Percentiles rank a stretch among this genome's conserved stretches.
These are phyloP conservation scores for Pyricularia sp. DNA, from an alignment of 2,329 filamentous ascomycete species.

Conservation along the genomic window DNA sequence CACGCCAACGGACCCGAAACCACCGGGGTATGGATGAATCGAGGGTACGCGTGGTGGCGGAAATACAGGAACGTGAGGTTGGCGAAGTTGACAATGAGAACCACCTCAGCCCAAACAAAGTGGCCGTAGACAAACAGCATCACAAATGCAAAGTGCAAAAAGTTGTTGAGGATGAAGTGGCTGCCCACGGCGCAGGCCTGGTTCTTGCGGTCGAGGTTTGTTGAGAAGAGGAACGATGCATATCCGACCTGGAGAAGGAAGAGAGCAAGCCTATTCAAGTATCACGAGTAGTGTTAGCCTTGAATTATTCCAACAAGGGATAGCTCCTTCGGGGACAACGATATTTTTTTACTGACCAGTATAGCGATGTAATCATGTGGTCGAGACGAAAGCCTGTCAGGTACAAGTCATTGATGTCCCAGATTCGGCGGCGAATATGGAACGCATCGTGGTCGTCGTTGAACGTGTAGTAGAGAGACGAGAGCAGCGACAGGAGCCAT, in stretches of 20 bases:
- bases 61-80: slow-evolving; percentile 75
- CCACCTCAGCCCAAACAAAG: slow-evolving; percentile 67
- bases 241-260: slow-evolving; percentile 71
- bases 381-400: slow-evolving; percentile 70
- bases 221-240: slow-evolving; percentile 65
- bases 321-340: too few relatives aligned
- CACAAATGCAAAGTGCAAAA: slow-evolving; percentile 73
- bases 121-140: slow-evolving; percentile 71
- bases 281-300: neutral
- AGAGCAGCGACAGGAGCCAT: slow-evolving; percentile 65
- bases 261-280: slow-evolving; percentile 53
- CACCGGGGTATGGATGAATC: slow-evolving; percentile 67
- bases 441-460: slow-evolving; percentile 53
- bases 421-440: slow-evolving; percentile 55
- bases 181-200: slow-evolving; percentile 68
- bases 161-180: slow-evolving; percentile 80
- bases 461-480: slow-evolving; percentile 66
- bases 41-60: slow-evolving; percentile 61
- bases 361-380: slow-evolving; percentile 54
- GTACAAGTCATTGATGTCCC: slow-evolving; percentile 60
- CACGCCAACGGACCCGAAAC: slow-evolving; percentile 74
- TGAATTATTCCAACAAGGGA: neutral
- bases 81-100: slow-evolving; percentile 72
- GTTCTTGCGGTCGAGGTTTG: slow-evolving; percentile 51
- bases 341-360: slow-evolving; percentile 57